Conservation (phyloP, 1,284 basidiomycete species). For the Tausonia pullulans region DNA sequence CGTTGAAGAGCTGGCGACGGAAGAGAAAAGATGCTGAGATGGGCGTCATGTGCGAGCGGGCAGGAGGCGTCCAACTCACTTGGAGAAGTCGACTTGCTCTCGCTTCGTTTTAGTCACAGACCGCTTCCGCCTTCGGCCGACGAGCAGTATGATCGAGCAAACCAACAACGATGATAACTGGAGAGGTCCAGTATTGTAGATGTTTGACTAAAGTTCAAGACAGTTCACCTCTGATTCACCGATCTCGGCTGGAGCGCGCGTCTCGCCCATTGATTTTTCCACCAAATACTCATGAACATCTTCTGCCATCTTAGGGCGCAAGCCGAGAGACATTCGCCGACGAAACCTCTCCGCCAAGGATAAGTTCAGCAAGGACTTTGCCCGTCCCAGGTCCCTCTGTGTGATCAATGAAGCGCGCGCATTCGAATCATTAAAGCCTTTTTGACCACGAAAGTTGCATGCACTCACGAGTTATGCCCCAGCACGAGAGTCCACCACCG, state of each 20-base stretch:
- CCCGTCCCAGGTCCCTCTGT: slow-evolving; percentile 42
- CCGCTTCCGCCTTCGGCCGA: too few species aligned
- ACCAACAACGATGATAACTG: neutral
- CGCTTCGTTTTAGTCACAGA: neutral
- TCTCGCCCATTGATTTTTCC: neutral
- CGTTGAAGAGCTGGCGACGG: neutral
- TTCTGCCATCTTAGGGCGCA: slow-evolving; percentile 27
- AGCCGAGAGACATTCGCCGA: slow-evolving; percentile 41
- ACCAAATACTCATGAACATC: neutral
- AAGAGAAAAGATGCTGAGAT: neutral
- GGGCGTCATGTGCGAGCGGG: neutral
- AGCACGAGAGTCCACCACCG: slow-evolving; percentile 38
- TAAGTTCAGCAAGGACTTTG: slow-evolving; percentile 41
- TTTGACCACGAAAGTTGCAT: neutral
- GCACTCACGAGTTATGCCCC: slow-evolving; percentile 37
- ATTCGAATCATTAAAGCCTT: slow-evolving; percentile 24
- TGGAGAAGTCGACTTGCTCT: neutral
- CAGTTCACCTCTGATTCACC: neutral
- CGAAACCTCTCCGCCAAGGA: slow-evolving; percentile 38
- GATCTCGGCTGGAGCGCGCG: neutral
- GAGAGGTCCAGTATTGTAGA: neutral
- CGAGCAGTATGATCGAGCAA: too few species aligned
- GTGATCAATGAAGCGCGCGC: slow-evolving; percentile 24
- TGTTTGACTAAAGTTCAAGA: neutral
- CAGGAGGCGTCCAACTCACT: neutral